These are phyloP conservation scores for Mitragyna speciosa DNA, from an alignment of 257 asterid genomes.

Conservation along the genomic window DNA sequence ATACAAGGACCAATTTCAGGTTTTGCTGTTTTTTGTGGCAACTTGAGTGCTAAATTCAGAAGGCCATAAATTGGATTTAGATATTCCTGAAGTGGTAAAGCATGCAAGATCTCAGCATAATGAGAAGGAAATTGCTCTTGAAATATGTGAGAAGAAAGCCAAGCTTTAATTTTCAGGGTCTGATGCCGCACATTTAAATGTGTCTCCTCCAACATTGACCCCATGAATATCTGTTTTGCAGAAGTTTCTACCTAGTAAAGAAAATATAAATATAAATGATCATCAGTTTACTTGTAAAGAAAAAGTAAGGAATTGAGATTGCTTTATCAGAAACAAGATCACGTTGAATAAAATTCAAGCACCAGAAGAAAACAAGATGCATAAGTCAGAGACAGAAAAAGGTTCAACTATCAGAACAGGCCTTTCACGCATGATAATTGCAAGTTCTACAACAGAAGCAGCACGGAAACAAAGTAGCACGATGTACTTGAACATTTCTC, in stretches of 20 bases:
- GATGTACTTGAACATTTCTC: background rate
- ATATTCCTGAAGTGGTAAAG: constrained; percentile 86
- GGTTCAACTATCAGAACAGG: background rate
- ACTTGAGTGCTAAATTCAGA: constrained; percentile 71
- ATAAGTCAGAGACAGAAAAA: background rate
- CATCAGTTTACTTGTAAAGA: too few relatives aligned
- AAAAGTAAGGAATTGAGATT: too few relatives aligned
- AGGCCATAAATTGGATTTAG: constrained; percentile 73
- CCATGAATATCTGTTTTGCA: constrained; percentile 69
- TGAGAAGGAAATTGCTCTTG: constrained; percentile 77
- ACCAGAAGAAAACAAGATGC: background rate
- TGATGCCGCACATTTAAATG: constrained; percentile 64
- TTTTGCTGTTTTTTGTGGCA: constrained; percentile 60
- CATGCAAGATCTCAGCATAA: constrained; percentile 61
- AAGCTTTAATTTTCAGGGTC: constrained; percentile 64
- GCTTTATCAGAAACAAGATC: too few relatives aligned
- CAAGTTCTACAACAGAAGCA: background rate
- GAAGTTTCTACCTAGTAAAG: constrained; percentile 74
- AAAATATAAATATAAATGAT: constrained; percentile 8
- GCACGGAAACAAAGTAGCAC: background rate
- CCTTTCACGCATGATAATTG: background rate
- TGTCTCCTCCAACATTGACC: constrained; percentile 67
- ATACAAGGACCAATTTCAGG: constrained; percentile 82
- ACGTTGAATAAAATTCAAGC: too few relatives aligned
- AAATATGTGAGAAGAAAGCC: constrained; percentile 79